Percentiles rank a stretch among this genome's conserved stretches.
Evolutionary conservation across 2,329 filamentous ascomycete genomes (phyloP).

Genomic region (Fusarium foetens): DNA sequence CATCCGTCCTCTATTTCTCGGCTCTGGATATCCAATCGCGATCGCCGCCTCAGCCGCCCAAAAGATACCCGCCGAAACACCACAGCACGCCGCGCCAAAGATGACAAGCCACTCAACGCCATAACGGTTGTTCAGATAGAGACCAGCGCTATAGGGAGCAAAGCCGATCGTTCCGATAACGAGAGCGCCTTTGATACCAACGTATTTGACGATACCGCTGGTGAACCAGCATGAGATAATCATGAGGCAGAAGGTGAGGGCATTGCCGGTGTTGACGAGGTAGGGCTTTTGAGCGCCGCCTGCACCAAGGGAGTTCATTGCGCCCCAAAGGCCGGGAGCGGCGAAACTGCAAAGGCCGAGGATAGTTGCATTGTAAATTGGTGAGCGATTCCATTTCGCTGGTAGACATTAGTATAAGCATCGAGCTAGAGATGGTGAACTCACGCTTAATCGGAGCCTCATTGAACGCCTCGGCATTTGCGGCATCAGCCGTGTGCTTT

Average conservation of each 20-base stretch:
- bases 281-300: slow-evolving; percentile 68
- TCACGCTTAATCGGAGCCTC: neutral
- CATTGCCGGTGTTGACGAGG: slow-evolving; percentile 69
- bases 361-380: slow-evolving; percentile 45
- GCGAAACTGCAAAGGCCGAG: slow-evolving; percentile 46
- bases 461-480: neutral
- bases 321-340: slow-evolving; percentile 44
- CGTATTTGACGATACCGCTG: slow-evolving; percentile 37
- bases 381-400: slow-evolving; percentile 43
- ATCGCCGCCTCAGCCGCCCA: slow-evolving; percentile 52
- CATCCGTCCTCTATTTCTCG: slow-evolving; percentile 67
- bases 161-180: slow-evolving; percentile 57
- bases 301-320: slow-evolving; percentile 44
- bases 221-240: slow-evolving; percentile 63
- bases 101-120: slow-evolving; percentile 57
- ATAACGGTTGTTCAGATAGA: slow-evolving; percentile 58
- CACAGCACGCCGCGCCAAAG: slow-evolving; percentile 55
- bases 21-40: slow-evolving; percentile 71
- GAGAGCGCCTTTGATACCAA: slow-evolving; percentile 50
- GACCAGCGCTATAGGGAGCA: slow-evolving; percentile 54
- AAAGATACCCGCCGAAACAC: slow-evolving; percentile 51
- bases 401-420: neutral
- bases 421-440: neutral
- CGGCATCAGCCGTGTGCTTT: neutral
- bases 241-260: slow-evolving; percentile 60